Conservation (phyloP, 2,329 filamentous ascomycete genomes). For the Hawksworthiomyces lignivorus region DNA sequence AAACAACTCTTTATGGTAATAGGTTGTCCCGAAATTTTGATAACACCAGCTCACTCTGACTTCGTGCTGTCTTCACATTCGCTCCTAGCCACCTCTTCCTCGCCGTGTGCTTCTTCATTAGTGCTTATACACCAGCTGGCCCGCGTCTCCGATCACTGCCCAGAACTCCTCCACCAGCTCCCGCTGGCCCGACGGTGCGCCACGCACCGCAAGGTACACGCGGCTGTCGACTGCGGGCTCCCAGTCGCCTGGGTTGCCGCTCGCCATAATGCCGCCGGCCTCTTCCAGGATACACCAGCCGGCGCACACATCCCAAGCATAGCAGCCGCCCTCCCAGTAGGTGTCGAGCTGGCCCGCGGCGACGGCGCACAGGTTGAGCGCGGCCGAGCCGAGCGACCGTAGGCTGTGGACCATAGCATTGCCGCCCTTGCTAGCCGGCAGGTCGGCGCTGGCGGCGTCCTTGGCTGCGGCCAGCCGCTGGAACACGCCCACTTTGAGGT, state of each 20-base stretch:
- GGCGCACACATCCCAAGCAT: constrained; percentile 80
- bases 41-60: too few species aligned
- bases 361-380: constrained; percentile 66
- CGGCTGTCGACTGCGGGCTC: constrained; percentile 50
- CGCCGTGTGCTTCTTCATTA: too few species aligned
- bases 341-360: constrained; percentile 63
- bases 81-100: too few species aligned
- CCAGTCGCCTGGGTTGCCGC: constrained; percentile 69
- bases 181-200: constrained; percentile 50
- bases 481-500: constrained; percentile 61
- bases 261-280: constrained; percentile 64
- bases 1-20: too few species aligned
- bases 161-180: constrained; percentile 59
- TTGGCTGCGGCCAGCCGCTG: constrained; percentile 43
- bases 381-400: constrained; percentile 63
- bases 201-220: constrained; percentile 56
- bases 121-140: constrained; percentile 33
- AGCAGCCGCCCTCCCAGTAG: constrained; percentile 80
- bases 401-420: constrained; percentile 72
- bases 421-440: constrained; percentile 37
- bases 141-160: constrained; percentile 47
- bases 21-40: too few species aligned
- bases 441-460: constrained; percentile 47
- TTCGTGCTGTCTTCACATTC: too few species aligned
- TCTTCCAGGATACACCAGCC: constrained; percentile 71